A percentile compares a stretch with the other conserved stretches of the same genome.
Conservation (phyloP, 176 grass and related monocot genomes). For the Paspalum vaginatum region DNA sequence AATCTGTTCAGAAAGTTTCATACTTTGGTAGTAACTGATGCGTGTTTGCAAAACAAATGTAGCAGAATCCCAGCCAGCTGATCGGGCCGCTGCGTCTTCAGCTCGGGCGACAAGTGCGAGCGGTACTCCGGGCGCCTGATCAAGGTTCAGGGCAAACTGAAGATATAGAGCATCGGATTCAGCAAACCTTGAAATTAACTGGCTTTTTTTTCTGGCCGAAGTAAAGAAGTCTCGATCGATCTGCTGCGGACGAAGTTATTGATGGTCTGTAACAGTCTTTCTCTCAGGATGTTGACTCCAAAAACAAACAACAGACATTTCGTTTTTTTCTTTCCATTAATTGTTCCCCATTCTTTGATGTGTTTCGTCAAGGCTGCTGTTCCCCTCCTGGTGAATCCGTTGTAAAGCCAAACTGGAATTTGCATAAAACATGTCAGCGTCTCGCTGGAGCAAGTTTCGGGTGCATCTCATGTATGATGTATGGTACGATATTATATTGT, state of each 20-base stretch:
- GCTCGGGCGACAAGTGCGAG: background rate
- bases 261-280: conserved; percentile 55
- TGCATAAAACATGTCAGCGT: background rate
- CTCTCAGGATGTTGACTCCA: conserved; percentile 27
- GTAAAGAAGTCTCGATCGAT: conserved; percentile 21
- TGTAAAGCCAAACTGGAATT: conserved; percentile 31
- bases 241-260: conserved; percentile 56
- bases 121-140: conserved; percentile 34
- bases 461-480: too few relatives aligned
- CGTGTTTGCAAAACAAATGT: background rate
- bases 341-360: conserved; percentile 11
- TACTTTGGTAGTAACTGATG: background rate
- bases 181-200: conserved; percentile 25
- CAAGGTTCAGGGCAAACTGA: background rate
- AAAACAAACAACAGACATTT: conserved; percentile 12
- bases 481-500: too few relatives aligned
- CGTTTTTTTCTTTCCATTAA: background rate
- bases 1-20: too few relatives aligned
- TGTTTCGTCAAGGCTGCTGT: background rate
- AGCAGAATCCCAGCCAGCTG: conserved; percentile 39
- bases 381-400: conserved; percentile 1
- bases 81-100: conserved; percentile 30
- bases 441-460: too few relatives aligned
- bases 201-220: background rate
- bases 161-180: conserved; percentile 18